phyloP scores from a whole-genome alignment of 148 eudicot species.

The Polygonum maritimum region DNA sequence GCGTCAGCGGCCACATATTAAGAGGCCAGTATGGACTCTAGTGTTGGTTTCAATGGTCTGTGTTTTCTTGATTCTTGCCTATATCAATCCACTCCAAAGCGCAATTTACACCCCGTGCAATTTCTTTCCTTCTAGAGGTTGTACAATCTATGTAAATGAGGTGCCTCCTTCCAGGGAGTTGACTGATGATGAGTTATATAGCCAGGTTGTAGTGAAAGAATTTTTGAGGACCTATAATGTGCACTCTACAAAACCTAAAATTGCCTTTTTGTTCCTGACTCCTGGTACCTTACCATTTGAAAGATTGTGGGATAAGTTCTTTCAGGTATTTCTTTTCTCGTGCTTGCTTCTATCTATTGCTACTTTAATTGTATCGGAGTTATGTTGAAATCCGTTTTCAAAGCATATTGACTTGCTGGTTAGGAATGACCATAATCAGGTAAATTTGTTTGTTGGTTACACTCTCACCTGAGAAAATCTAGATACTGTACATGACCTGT shows the following conservation, averaged over 20 bases:
- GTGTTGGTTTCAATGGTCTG: slow-evolving; percentile 40
- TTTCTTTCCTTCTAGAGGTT: slow-evolving; percentile 41
- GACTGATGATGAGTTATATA: slow-evolving; percentile 61
- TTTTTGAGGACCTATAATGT: slow-evolving; percentile 35
- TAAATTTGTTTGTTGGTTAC: not conserved
- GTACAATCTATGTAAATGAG: slow-evolving; percentile 25
- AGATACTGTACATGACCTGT: not conserved
- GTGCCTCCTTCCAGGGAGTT: slow-evolving; percentile 36
- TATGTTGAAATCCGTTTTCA: not conserved
- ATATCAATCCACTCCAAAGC: slow-evolving; percentile 29
- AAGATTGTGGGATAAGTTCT: slow-evolving; percentile 75
- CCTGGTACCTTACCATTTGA: slow-evolving; percentile 76
- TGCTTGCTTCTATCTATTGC: not conserved
- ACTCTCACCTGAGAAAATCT: not conserved
- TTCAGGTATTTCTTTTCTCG: slow-evolving; percentile 38
- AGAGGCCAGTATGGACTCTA: slow-evolving; percentile 49
- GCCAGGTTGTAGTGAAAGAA: slow-evolving; percentile 71
- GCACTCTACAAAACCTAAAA: slow-evolving; percentile 43
- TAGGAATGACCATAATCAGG: not conserved
- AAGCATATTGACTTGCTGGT: not conserved
- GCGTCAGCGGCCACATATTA: slow-evolving; percentile 47
- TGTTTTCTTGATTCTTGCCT: slow-evolving; percentile 41
- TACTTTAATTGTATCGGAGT: not conserved
- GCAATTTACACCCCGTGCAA: slow-evolving; percentile 31
- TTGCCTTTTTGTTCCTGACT: slow-evolving; percentile 73